These are phyloP conservation scores for Trichosporon sp. DNA, from an alignment of 1,284 basidiomycete genomes.

Conservation along the genomic window DNA sequence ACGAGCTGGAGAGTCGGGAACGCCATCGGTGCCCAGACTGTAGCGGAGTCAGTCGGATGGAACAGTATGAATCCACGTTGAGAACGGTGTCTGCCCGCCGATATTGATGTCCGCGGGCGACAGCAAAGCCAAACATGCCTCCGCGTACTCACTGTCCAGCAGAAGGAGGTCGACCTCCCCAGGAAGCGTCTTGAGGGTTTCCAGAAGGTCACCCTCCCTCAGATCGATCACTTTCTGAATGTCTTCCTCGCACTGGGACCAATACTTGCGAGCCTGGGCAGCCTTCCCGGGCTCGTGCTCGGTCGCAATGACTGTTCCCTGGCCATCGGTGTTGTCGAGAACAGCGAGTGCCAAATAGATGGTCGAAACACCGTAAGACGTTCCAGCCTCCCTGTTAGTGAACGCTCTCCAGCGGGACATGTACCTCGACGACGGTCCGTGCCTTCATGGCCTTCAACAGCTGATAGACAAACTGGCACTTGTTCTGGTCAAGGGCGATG, in stretches of 20 bases:
- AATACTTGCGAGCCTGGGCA: slow-evolving; percentile 19
- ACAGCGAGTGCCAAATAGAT: slow-evolving; percentile 38
- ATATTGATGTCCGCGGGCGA: too few relatives aligned
- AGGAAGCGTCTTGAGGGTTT: slow-evolving; percentile 28
- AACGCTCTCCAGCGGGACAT: background rate
- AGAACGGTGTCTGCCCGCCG: too few relatives aligned
- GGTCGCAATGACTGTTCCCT: slow-evolving; percentile 26
- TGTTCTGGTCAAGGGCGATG: slow-evolving; percentile 36
- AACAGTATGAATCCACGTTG: too few relatives aligned
- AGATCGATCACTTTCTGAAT: slow-evolving; percentile 24
- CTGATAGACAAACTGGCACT: slow-evolving; percentile 32
- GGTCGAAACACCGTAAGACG: slow-evolving; percentile 34
- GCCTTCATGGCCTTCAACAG: background rate
- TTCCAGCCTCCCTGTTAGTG: slow-evolving; percentile 24
- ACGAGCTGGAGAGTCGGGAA: slow-evolving; percentile 26
- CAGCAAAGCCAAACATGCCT: too few relatives aligned
- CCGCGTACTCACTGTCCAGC: slow-evolving; percentile 29
- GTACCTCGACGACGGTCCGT: background rate
- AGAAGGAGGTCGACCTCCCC: slow-evolving; percentile 27
- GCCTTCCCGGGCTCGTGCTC: slow-evolving; percentile 33
- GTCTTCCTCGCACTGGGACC: slow-evolving; percentile 20
- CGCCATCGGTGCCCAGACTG: slow-evolving; percentile 34
- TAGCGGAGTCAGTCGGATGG: background rate
- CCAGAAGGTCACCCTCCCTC: slow-evolving; percentile 31
- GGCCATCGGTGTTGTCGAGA: slow-evolving; percentile 11